Percentiles rank a stretch among this genome's conserved stretches.
Conservation (phyloP, 768 basidiomycete species). For the Tephrocybe sp. region DNA sequence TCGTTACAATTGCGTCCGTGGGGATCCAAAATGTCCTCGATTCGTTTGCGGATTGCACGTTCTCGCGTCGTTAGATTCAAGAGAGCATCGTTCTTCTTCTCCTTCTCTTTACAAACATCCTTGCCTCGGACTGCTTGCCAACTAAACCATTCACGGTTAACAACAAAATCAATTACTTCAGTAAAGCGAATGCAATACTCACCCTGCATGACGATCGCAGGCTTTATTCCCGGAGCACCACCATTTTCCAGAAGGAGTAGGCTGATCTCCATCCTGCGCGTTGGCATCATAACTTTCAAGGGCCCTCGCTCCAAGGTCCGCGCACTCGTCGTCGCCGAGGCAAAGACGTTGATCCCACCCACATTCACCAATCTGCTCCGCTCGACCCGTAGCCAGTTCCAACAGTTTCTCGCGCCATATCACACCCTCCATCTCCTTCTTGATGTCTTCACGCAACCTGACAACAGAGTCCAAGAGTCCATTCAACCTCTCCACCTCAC, state of each 20-base stretch:
- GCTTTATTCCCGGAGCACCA: conserved; percentile 78
- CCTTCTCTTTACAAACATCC: conserved; percentile 75
- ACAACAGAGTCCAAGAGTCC: conserved; percentile 56
- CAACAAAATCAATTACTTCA: conserved; percentile 10
- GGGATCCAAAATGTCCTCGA: conserved; percentile 71
- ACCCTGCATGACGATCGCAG: conserved; percentile 83
- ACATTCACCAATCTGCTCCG: conserved; percentile 67
- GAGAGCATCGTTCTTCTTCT: conserved; percentile 69
- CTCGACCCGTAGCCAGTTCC: conserved; percentile 65
- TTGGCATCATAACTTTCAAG: conserved; percentile 66
- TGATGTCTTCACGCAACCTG: conserved; percentile 60
- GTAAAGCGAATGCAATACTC: conserved; percentile 18
- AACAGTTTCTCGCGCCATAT: conserved; percentile 70
- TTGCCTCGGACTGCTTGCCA: conserved; percentile 79
- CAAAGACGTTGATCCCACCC: conserved; percentile 90
- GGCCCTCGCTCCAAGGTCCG: conserved; percentile 63
- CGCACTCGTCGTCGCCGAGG: conserved; percentile 80
- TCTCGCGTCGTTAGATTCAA: conserved; percentile 70
- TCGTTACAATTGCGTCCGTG: conserved; percentile 36
- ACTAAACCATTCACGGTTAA: conserved; percentile 30
- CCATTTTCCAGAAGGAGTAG: conserved; percentile 52
- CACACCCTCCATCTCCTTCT: conserved; percentile 68
- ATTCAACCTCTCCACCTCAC: conserved; percentile 58
- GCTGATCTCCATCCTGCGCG: conserved; percentile 33
- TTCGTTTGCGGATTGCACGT: conserved; percentile 73